Conservation (phyloP, 768 basidiomycete genomes). For the Boletus reticuloceps region DNA sequence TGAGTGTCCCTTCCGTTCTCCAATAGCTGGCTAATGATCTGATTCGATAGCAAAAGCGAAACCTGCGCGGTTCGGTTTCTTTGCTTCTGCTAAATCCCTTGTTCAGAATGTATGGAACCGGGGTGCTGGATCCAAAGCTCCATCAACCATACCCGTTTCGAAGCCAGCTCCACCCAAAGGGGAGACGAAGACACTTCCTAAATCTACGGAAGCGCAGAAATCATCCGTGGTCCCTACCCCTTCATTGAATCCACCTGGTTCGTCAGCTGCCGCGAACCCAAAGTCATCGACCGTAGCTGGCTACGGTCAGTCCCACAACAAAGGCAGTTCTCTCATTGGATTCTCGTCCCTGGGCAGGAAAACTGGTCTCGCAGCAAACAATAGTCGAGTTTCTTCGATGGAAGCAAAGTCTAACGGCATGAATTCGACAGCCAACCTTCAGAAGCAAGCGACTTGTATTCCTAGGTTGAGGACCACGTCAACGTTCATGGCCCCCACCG, state of each 20-base stretch:
- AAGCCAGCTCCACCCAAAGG: conserved; percentile 22
- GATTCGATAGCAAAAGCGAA: conserved; percentile 36
- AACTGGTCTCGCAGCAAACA: conserved; percentile 22
- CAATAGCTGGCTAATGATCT: conserved; percentile 5
- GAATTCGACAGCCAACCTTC: conserved; percentile 2
- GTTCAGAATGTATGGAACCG: conserved; percentile 75
- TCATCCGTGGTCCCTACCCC: conserved; percentile 12
- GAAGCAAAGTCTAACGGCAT: conserved; percentile 25
- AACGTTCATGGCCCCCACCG: conserved; percentile 70
- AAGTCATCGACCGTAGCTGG: conserved; percentile 17
- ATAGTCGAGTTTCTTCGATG: conserved; percentile 26
- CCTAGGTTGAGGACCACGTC: conserved; percentile 36
- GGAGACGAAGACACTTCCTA: conserved; percentile 13
- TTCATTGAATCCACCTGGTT: conserved; percentile 10
- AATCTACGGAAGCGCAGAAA: conserved; percentile 20
- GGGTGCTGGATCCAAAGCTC: conserved; percentile 35
- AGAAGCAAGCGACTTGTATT: conserved; percentile 9
- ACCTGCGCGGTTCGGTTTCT: conserved; percentile 63
- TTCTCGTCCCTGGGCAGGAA: conserved; percentile 42
- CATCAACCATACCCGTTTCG: conserved; percentile 26
- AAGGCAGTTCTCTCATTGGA: conserved; percentile 17
- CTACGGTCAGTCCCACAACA: conserved; percentile 14
- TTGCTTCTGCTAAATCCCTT: conserved; percentile 65
- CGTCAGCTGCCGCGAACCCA: conserved; percentile 11
- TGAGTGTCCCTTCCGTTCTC: conserved; percentile 28